Conservation (phyloP, 1,284 basidiomycete species). For the Leccinum angustisporum region DNA sequence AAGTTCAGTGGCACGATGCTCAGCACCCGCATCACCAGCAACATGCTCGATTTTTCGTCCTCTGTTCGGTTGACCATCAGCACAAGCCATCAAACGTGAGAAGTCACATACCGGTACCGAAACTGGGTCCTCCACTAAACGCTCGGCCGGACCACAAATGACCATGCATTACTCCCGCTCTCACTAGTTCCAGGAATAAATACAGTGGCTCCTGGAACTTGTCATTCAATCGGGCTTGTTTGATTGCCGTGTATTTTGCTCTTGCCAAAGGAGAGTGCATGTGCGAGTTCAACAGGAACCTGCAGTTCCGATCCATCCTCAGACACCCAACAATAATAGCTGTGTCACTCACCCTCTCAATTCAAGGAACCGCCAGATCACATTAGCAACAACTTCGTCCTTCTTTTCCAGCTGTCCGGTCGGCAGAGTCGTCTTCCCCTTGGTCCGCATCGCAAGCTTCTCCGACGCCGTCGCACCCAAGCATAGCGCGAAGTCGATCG, state of each 20-base stretch:
- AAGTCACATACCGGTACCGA: constrained; percentile 71
- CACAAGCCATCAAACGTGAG: constrained; percentile 10
- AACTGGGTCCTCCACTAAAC: constrained; percentile 93
- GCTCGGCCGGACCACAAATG: constrained; percentile 86
- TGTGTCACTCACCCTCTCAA: constrained; percentile 71
- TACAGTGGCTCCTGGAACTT: constrained; percentile 98
- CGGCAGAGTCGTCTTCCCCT: constrained; percentile 48
- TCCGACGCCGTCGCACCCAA: constrained; percentile 86
- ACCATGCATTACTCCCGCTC: constrained; percentile 94
- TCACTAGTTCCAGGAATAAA: constrained; percentile 87
- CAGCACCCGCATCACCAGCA: constrained; percentile 94
- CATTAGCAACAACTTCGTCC: constrained; percentile 87
- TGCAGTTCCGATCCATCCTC: constrained; percentile 33
- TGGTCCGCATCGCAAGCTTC: constrained; percentile 76
- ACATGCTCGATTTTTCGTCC: constrained; percentile 88
- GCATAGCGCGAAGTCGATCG: constrained; percentile 96
- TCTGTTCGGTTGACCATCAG: constrained; percentile 45
- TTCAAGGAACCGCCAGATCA: constrained; percentile 97
- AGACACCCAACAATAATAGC: neutral
- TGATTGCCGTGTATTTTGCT: constrained; percentile 84
- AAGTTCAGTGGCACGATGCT: constrained; percentile 93
- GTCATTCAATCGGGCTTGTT: constrained; percentile 84
- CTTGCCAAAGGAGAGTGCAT: constrained; percentile 88
- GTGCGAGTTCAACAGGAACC: constrained; percentile 87
- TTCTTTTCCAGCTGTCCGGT: constrained; percentile 84